phyloP scores from a whole-genome alignment of 331 rosid species.

The Phaseolus coccineus region DNA sequence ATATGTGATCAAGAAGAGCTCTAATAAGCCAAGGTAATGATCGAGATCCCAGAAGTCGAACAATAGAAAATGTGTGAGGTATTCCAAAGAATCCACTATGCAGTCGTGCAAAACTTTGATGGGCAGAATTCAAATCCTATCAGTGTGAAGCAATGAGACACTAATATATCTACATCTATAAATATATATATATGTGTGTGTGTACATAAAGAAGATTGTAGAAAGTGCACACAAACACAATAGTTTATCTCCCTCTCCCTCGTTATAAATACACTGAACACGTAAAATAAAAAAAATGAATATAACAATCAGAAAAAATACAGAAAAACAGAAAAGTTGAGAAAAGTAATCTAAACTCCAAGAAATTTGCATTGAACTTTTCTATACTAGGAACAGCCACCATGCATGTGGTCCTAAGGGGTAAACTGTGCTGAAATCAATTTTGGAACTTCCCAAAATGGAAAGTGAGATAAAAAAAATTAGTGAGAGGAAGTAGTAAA shows the following conservation, averaged over 20 bases:
- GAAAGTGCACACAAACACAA: constrained; percentile 19
- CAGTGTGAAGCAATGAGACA: constrained; percentile 17
- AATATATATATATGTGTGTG: too few species aligned
- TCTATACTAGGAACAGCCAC: constrained; percentile 13
- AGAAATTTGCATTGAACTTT: neutral
- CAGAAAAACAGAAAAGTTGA: neutral
- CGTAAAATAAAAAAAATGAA: constrained; percentile 7
- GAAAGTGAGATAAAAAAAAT: constrained; percentile 27
- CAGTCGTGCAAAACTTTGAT: constrained; percentile 94
- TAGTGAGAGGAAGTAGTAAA: constrained; percentile 25
- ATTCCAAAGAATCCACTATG: constrained; percentile 98
- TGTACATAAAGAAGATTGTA: neutral
- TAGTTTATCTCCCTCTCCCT: constrained; percentile 11
- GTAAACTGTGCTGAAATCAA: neutral
- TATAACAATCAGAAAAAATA: neutral
- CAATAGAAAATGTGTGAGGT: constrained; percentile 89
- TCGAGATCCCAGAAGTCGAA: constrained; percentile 89
- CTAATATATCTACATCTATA: neutral
- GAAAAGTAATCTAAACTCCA: neutral
- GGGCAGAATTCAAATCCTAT: constrained; percentile 94
- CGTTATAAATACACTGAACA: neutral
- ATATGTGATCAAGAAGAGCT: constrained; percentile 95
- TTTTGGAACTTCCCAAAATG: constrained; percentile 11
- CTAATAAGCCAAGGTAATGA: constrained; percentile 98
- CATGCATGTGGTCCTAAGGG: constrained; percentile 3